Evolutionary conservation across 169 alveolate genomes (phyloP), one percentile per base, ranked within the genome.

Genomic region (Plasmodium vinckei): DNA sequence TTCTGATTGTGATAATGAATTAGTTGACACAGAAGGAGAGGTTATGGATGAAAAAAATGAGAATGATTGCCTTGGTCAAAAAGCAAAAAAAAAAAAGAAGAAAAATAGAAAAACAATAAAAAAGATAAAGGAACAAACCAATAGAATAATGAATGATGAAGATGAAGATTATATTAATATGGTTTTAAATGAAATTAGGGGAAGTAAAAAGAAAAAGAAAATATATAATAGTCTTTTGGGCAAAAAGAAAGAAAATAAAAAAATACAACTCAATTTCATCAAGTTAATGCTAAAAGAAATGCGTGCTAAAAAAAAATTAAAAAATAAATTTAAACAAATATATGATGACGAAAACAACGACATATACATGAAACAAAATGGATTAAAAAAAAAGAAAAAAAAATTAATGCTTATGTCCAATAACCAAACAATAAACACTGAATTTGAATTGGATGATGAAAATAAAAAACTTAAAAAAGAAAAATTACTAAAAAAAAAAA

Each of bases 271-370:
- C 25, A 57, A 19, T 25, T 33, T 71, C 19, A 57, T 72, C 60
- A 63, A 72, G 53, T 39, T 59, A 19, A 71, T n/a, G 3, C n/a
- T 72, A 15, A 63, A 47, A 15, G 87, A 53, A 1, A 51, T 47
- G 46, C 49, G 54, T 49, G 10, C 54, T 4, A 64, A 72, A 64
- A 39, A 59, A 64, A 72, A 17, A 25, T n/a, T 42, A 39, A 23
- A 13, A 64, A 72, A 72, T 59, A 59, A 59, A 25, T 47, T 42
- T 13, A 42, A 57, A 25, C 57, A 72, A 64, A 57, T 57, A 64
- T 17, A 59, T 12, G 59, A 15, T 51, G 17, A 0, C 6, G 59
- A 51, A 51, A 51, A 6, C 5, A 13, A n/a, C 21, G n/a, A 12
- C 2, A 3, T 15, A 15, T 3, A 7, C 19, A 15, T 15, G 21